These are phyloP conservation scores for Blastobotrys capitulatus DNA, from an alignment of 1,139 yeast genomes.

Conservation along the genomic window DNA sequence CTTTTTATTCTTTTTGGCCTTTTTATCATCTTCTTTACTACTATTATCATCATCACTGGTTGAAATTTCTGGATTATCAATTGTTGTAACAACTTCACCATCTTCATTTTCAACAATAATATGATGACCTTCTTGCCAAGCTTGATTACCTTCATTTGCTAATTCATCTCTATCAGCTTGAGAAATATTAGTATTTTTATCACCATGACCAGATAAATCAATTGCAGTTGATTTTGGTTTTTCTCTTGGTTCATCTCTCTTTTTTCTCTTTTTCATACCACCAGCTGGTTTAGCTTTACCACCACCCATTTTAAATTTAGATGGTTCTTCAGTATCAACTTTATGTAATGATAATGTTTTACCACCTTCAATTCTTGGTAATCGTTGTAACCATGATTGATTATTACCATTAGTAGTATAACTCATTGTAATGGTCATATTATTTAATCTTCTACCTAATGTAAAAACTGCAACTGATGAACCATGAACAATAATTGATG, in stretches of 20 bases:
- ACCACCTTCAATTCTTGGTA: conserved; percentile 67
- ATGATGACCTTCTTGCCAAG: conserved; percentile 66
- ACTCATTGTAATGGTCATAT: conserved; percentile 90
- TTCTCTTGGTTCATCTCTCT: conserved; percentile 33
- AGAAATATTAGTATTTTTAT: conserved; percentile 19
- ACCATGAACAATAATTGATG: conserved; percentile 91
- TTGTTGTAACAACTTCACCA: conserved; percentile 64
- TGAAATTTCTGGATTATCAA: conserved; percentile 11
- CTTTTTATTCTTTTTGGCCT: conserved; percentile 1
- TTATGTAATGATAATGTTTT: conserved; percentile 77
- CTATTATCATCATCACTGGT: background rate
- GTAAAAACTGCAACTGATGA: conserved; percentile 94
- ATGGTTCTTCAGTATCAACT: conserved; percentile 57
- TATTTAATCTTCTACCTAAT: conserved; percentile 80
- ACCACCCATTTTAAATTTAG: conserved; percentile 15
- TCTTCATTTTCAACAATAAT: conserved; percentile 72
- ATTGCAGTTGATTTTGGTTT: conserved; percentile 28
- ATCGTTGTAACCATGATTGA: conserved; percentile 77
- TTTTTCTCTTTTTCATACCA: conserved; percentile 51
- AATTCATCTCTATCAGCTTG: conserved; percentile 18
- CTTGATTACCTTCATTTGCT: conserved; percentile 36
- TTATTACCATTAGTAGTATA: conserved; percentile 71
- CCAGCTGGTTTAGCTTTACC: conserved; percentile 71
- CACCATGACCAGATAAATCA: conserved; percentile 30
- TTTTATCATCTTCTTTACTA: conserved; percentile 1